A percentile compares a stretch with the other conserved stretches of the same genome.
These are phyloP conservation scores for Fraxinus cuspidata DNA, from an alignment of 257 asterid genomes.

Conservation along the genomic window DNA sequence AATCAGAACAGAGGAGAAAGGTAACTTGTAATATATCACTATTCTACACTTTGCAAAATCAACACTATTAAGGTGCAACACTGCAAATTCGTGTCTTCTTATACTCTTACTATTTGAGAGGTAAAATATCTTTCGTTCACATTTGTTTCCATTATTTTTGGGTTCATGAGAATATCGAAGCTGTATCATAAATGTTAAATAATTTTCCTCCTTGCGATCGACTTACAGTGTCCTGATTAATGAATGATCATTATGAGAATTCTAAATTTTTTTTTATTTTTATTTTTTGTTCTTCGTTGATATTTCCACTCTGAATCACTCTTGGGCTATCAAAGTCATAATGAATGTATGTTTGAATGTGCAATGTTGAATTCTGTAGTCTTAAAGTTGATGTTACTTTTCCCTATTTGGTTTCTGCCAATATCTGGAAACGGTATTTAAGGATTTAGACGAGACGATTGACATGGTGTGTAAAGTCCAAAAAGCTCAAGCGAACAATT, in stretches of 20 bases:
- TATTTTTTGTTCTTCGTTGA: not conserved
- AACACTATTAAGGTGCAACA: constrained; percentile 32
- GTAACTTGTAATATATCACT: constrained; percentile 35
- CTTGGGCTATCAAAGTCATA: not conserved
- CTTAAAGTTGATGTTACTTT: not conserved
- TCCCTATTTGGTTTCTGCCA: not conserved
- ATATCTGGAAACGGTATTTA: not conserved
- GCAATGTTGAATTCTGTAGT: not conserved
- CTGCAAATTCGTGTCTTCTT: constrained; percentile 26
- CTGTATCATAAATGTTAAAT: constrained; percentile 2
- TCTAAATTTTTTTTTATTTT: not conserved
- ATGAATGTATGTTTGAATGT: constrained; percentile 1
- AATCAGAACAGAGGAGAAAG: constrained; percentile 41
- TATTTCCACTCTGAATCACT: not conserved
- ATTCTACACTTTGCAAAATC: constrained; percentile 20
- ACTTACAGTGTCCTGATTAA: not conserved
- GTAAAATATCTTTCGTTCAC: constrained; percentile 19
- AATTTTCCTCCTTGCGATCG: not conserved
- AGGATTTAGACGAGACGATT: not conserved
- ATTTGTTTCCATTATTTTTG: constrained; percentile 17
- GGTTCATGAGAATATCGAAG: constrained; percentile 1
- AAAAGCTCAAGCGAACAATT: not conserved
- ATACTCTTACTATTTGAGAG: constrained; percentile 29
- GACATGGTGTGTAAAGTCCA: not conserved
- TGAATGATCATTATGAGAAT: not conserved